Evolutionary conservation across 192 early-diverging fungal genomes (phyloP).

Genomic region (Linderina pennispora): DNA sequence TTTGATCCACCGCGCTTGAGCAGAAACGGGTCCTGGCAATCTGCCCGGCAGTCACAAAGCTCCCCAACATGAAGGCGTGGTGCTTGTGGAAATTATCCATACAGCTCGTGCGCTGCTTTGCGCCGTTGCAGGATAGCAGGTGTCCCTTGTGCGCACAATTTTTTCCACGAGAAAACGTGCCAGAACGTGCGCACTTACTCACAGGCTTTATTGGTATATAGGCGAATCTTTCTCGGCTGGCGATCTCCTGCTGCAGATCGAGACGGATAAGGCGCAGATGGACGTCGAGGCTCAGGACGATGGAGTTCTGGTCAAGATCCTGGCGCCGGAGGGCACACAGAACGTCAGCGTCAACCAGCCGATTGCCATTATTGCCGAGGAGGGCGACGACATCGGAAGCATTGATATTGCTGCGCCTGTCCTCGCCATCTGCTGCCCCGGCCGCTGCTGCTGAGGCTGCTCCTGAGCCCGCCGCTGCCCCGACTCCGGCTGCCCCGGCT

Average conservation of each 20-base stretch:
- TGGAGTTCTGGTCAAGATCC: constrained; percentile 90
- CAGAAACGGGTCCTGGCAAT: too few species aligned
- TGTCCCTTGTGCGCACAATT: too few species aligned
- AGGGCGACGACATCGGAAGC: constrained; percentile 76
- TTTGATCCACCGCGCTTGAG: too few species aligned
- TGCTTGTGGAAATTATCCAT: background rate
- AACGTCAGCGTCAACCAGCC: constrained; percentile 72
- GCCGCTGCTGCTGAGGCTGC: constrained; percentile 1
- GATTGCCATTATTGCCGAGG: constrained; percentile 83
- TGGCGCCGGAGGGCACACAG: constrained; percentile 55
- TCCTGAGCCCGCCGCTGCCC: constrained; percentile 12
- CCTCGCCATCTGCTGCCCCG: constrained; percentile 5
- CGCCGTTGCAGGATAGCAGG: too few species aligned
- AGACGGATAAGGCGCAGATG: constrained; percentile 99
- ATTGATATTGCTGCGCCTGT: constrained; percentile 59
- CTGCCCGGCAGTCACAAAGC: too few species aligned
- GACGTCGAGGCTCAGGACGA: constrained; percentile 99
- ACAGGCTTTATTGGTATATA: too few species aligned
- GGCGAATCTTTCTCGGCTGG: constrained; percentile 86
- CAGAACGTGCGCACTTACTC: too few species aligned
- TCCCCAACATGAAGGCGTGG: background rate
- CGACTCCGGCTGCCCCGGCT: constrained; percentile 13
- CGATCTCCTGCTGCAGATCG: constrained; percentile 90
- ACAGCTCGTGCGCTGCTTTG: background rate
- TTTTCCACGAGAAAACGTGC: too few species aligned